Evolutionary conservation across 805 yeast genomes (phyloP), one percentile per base, ranked within the genome.

Genomic region (Yarrowia phangngaensis): DNA sequence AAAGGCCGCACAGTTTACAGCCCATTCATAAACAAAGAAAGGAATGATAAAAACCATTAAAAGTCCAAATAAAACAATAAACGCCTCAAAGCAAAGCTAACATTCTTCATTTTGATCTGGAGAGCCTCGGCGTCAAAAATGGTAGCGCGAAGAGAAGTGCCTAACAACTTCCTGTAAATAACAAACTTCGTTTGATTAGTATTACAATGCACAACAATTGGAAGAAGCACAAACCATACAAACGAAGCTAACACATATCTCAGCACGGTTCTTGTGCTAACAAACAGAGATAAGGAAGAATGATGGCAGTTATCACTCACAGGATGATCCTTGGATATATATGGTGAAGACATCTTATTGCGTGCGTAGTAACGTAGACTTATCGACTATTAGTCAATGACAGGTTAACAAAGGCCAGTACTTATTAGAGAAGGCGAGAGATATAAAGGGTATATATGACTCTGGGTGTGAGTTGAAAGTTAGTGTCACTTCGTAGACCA

Each of bases 281-380:
- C 26, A 17, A 24, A 13, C 19, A 27, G 16, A 14, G 45, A n/a
- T n/a, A n/a, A n/a, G n/a, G n/a, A n/a, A n/a, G n/a, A 19, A 7
- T 38, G 32, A 11, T 8, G 58, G 52, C 76, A 32, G 12, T 84
- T 63, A 31, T 80, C 62, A 1, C 56, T 51, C 2, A 76, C 8
- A 0, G 95, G 95, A 17, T 84, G 74, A 19, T 66, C 62, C 7
- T 63, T 65, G 2, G 94, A 92, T 78, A 82, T 82, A 36, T n/a
- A n/a, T n/a, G n/a, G n/a, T n/a, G n/a, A n/a, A n/a, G n/a, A n/a
- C n/a, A n/a, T n/a, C n/a, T n/a, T n/a, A n/a, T n/a, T n/a, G n/a
- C n/a, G n/a, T n/a, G n/a, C n/a, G n/a, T n/a, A n/a, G n/a, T n/a
- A n/a, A n/a, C n/a, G n/a, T n/a, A n/a, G n/a, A n/a, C n/a, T n/a